Conservation (phyloP, 441 rosid genomes). For the Syzygium syzygioides region DNA sequence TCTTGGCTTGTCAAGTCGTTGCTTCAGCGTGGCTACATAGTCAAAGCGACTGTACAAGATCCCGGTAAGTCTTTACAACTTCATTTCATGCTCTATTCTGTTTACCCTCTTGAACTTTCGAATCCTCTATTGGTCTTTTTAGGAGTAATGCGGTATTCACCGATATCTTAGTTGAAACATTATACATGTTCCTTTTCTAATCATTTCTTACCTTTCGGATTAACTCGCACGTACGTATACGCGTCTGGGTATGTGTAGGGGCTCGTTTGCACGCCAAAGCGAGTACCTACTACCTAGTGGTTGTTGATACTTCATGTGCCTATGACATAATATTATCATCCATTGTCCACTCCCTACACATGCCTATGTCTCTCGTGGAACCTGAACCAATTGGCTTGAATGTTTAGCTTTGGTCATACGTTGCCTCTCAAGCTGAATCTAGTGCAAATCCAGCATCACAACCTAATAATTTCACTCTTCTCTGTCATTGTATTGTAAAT, state of each 20-base stretch:
- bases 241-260: neutral
- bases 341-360: no score
- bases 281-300: neutral
- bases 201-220: neutral
- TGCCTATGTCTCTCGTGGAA: neutral
- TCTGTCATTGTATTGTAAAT: neutral
- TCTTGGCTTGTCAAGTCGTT: slow-evolving; percentile 35
- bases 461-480: neutral
- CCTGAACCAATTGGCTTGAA: neutral
- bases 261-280: neutral
- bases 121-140: neutral
- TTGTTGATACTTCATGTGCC: neutral
- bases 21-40: slow-evolving; percentile 17
- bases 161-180: neutral
- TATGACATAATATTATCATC: no score
- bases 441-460: neutral
- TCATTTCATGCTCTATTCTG: neutral
- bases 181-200: neutral
- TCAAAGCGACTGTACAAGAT: neutral
- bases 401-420: neutral
- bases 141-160: neutral
- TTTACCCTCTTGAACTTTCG: neutral
- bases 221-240: neutral
- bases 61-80: neutral
- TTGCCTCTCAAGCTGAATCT: neutral